Percentiles rank a stretch among this genome's conserved stretches.
Evolutionary conservation across 176 grass and related monocot genomes (phyloP).

Genomic region (Cocos nucifera): DNA sequence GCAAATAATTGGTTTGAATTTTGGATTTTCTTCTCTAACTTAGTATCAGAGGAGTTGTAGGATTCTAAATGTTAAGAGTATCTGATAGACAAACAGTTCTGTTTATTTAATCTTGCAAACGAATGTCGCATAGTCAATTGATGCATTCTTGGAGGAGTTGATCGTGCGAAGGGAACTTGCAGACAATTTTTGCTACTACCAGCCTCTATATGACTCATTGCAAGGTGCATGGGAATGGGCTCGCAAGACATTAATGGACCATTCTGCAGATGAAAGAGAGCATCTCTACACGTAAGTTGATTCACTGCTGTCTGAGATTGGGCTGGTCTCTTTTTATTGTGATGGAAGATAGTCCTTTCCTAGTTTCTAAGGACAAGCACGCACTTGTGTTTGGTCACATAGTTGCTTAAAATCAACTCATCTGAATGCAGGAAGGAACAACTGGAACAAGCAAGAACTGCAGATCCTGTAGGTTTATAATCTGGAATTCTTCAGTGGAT

Average conservation of each 20-base stretch:
- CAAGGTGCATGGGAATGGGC: conserved; percentile 91
- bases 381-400: not conserved
- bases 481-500: conserved; percentile 1
- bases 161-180: conserved; percentile 86
- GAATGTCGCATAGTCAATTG: conserved; percentile 43
- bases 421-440: conserved; percentile 57
- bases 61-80: no score
- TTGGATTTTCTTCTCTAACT: no score
- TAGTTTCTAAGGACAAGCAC: not conserved
- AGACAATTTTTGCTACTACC: conserved; percentile 95
- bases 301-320: not conserved
- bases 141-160: conserved; percentile 94
- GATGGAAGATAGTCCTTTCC: not conserved
- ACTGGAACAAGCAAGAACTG: conserved; percentile 83
- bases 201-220: conserved; percentile 72
- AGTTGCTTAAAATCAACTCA: not conserved
- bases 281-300: conserved; percentile 54
- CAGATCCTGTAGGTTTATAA: conserved; percentile 59
- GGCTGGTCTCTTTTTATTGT: not conserved
- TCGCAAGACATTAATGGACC: conserved; percentile 66
- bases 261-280: conserved; percentile 71
- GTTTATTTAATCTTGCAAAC: not conserved
- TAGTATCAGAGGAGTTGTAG: no score
- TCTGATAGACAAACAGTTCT: no score
- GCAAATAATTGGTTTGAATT: no score